Base-by-base conservation (phyloP, 805 yeast species). In the Yarrowia sp. region DNA sequence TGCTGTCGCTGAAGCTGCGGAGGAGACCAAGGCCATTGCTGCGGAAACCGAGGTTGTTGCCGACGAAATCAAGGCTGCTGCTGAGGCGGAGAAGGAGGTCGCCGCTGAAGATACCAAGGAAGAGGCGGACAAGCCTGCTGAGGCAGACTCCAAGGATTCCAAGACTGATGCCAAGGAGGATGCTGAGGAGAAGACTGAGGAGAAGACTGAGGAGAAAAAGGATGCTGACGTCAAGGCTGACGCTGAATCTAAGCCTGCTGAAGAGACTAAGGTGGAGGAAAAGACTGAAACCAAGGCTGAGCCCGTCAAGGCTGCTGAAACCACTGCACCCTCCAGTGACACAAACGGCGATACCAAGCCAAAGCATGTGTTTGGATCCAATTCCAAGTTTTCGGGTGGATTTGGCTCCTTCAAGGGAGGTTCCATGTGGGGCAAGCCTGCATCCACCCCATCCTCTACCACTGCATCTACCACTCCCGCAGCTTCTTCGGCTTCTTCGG, bases 301-400 rank as follows among this genome's bases (percentile, higher is more conserved):
- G 32, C 6, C 21, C 2, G 11, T 28, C 22, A 22, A 38, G 41
- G 1, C 41, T 36, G 14, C 16, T 3, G 36, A 33, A 12, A 12
- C n/a, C 16, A 7, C 33, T 26, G 24, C 35, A 6, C 4, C 33
- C 12, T 12, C 38, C 5, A n/a, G n/a, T n/a, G 41, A n/a, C 21
- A 36, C 43, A 6, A 30, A 38, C 30, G 48, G 40, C 11, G 40
- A 28, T 26, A n/a, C 62, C 5, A 43, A 41, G 32, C 63, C 51
- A 19, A 54, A 54, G 26, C 62, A 54, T 2, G 70, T 79, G 3
- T 81, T 81, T 71, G 82, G 81, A 3, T 35, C 67, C 16, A 32
- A 51, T 17, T 33, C 68, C 19, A 65, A 65, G 52, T 67, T 67
- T 21, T 43, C 67, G 0, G 64, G 59, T 11, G 40, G 61, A 16